Conservation (phyloP, 345 rosid species). For the Ceriops decandra region DNA sequence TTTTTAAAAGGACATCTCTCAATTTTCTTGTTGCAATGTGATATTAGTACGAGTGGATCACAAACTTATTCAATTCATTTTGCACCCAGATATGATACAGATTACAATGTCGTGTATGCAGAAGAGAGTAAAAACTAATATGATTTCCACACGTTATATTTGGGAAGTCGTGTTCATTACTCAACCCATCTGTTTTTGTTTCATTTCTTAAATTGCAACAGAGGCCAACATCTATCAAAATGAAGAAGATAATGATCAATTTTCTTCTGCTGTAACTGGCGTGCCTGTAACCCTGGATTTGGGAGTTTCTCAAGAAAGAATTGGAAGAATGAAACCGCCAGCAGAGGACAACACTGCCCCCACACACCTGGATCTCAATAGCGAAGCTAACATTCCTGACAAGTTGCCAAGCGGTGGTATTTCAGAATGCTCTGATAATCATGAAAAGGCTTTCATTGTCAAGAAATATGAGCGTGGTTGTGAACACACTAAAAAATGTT, state of each 20-base stretch:
- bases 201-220: constrained; percentile 4
- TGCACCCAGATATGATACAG: no score
- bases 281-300: constrained; percentile 24
- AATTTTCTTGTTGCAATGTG: no score
- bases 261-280: constrained; percentile 28
- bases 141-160: no score
- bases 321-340: constrained; percentile 12
- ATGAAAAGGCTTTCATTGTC: constrained; percentile 19
- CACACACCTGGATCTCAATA: constrained; percentile 39
- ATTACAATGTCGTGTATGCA: no score
- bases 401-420: constrained; percentile 10
- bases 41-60: no score
- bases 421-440: constrained; percentile 21
- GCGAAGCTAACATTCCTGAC: constrained; percentile 22
- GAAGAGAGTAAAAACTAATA: no score
- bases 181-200: no score
- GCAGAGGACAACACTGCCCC: constrained; percentile 15
- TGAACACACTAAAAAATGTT: constrained; percentile 24
- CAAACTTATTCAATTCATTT: no score
- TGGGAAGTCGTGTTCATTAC: no score
- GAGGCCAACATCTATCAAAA: constrained; percentile 5
- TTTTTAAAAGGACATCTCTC: not conserved
- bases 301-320: constrained; percentile 28
- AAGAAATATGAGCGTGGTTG: constrained; percentile 20
- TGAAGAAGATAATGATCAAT: constrained; percentile 15